A percentile compares a stretch with the other conserved stretches of the same genome.
Conservation (phyloP, 1,284 basidiomycete species). For the Blastosporella zonata region DNA sequence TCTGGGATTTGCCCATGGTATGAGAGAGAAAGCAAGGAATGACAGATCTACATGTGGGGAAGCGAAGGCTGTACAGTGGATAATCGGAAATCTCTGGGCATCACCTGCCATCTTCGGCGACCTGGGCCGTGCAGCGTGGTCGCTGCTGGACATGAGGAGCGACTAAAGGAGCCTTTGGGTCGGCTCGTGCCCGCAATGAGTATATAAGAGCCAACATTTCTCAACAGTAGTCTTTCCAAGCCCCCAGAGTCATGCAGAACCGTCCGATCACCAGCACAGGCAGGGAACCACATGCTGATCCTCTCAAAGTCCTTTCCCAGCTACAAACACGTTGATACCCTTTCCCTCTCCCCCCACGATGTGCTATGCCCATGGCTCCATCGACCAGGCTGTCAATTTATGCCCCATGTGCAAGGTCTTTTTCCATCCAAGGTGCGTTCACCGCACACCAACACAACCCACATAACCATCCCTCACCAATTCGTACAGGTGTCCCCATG, state of each 20-base stretch:
- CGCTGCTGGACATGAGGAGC: constrained; percentile 25
- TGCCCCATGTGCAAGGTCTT: constrained; percentile 85
- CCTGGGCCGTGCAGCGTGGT: constrained; percentile 23
- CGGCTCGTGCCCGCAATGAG: constrained; percentile 19
- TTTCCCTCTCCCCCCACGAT: constrained; percentile 38
- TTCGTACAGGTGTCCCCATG: constrained; percentile 64
- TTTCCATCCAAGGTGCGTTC: constrained; percentile 53
- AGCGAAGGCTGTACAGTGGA: constrained; percentile 21
- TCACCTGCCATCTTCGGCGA: constrained; percentile 24
- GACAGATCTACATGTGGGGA: constrained; percentile 15
- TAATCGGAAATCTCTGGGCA: constrained; percentile 17
- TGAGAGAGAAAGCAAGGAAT: constrained; percentile 18
- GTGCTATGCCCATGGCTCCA: constrained; percentile 69
- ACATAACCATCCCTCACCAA: constrained; percentile 17
- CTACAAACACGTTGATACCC: constrained; percentile 42
- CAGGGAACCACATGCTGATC: constrained; percentile 48
- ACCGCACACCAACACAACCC: constrained; percentile 13
- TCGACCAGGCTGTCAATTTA: constrained; percentile 58
- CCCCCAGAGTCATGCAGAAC: constrained; percentile 19
- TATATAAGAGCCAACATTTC: constrained; percentile 17
- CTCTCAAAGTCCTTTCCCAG: constrained; percentile 37
- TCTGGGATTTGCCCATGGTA: constrained; percentile 93
- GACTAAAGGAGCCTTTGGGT: constrained; percentile 19
- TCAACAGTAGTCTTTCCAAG: background rate
- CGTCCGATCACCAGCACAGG: constrained; percentile 41